phyloP scores from a whole-genome alignment of 805 yeast genomes.

The Suhomyces prunicola region DNA sequence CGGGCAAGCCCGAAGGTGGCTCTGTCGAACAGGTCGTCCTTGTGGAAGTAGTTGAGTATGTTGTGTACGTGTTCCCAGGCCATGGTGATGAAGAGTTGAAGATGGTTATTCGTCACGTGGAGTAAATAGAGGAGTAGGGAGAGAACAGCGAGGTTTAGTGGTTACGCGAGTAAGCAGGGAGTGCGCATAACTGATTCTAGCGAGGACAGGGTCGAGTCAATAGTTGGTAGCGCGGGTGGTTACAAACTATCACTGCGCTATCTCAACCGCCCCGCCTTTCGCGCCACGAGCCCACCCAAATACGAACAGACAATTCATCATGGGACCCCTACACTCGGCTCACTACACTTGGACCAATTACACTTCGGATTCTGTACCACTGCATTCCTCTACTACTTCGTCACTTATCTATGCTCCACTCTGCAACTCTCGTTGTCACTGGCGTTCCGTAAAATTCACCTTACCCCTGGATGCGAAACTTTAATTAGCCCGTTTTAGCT shows the following conservation, averaged over 20 bases:
- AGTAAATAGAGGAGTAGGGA: background rate
- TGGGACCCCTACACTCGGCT: too few relatives aligned
- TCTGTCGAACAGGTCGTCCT: slow-evolving; percentile 16
- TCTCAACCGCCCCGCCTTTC: background rate
- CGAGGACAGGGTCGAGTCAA: background rate
- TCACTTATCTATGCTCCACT: background rate
- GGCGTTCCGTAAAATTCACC: background rate
- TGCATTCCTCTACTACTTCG: too few relatives aligned
- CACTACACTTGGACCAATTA: too few relatives aligned
- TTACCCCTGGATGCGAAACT: background rate
- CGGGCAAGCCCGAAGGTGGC: slow-evolving; percentile 23
- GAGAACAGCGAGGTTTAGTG: background rate
- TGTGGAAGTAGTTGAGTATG: background rate
- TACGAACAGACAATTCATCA: background rate
- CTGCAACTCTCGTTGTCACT: background rate
- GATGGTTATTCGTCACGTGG: background rate
- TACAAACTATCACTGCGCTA: background rate
- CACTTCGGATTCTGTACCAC: too few relatives aligned
- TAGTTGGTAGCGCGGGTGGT: background rate
- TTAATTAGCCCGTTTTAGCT: background rate
- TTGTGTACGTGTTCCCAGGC: background rate
- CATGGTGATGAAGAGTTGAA: background rate
- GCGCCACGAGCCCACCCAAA: background rate
- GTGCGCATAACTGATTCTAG: background rate
- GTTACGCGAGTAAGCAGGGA: too few relatives aligned